Evolutionary conservation across 2,329 filamentous ascomycete genomes (phyloP).

Genomic region (Neocucurbitaria cava): DNA sequence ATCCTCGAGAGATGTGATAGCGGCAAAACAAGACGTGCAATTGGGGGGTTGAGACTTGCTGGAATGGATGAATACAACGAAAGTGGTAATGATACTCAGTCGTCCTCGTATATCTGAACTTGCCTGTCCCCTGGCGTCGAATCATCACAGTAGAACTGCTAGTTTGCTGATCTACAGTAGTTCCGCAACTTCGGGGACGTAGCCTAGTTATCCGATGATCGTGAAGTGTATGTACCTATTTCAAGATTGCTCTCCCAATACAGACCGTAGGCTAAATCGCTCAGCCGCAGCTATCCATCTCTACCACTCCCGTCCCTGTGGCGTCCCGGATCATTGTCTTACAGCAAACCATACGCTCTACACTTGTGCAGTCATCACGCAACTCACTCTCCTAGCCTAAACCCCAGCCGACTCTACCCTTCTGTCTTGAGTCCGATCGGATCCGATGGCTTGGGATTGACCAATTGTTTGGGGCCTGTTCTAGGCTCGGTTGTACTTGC

Average conservation of each 20-base stretch:
- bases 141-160: too few species aligned
- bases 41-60: background rate
- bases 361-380: background rate
- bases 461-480: slow-evolving; percentile 12
- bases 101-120: background rate
- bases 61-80: background rate
- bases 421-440: background rate
- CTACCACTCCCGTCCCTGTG: background rate
- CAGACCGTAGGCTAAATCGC: background rate
- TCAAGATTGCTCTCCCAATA: background rate
- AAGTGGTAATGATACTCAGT: background rate
- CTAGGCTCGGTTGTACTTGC: slow-evolving; percentile 14
- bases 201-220: background rate
- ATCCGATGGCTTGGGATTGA: background rate
- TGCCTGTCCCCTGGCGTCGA: background rate
- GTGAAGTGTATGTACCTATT: background rate
- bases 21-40: background rate
- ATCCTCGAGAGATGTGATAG: background rate
- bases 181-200: background rate
- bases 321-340: background rate
- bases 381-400: background rate
- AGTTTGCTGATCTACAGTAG: too few species aligned
- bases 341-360: background rate
- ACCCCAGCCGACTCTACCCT: slow-evolving; percentile 8
- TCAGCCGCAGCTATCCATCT: slow-evolving; percentile 11